Percentiles rank a stretch among this genome's conserved stretches.
phyloP scores from a whole-genome alignment of 1,139 yeast genomes.

The Diutina mesorugosa region DNA sequence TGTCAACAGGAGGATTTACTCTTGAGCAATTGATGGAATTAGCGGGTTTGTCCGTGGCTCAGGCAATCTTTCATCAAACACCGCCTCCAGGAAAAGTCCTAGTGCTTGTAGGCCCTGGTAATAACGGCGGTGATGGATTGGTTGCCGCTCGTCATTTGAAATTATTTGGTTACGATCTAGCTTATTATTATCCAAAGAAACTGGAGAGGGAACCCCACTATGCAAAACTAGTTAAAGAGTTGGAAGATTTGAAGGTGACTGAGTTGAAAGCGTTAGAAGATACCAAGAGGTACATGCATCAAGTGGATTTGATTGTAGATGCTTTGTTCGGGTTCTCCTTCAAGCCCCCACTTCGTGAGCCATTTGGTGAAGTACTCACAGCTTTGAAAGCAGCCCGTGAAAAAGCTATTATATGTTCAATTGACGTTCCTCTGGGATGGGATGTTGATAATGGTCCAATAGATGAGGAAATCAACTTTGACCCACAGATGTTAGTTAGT shows the following conservation, averaged over 20 bases:
- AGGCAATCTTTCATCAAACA: slow-evolving; percentile 56
- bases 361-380: slow-evolving; percentile 51
- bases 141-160: slow-evolving; percentile 89
- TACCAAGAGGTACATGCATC: slow-evolving; percentile 10
- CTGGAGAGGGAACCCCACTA: slow-evolving; percentile 31
- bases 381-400: slow-evolving; percentile 23
- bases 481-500: slow-evolving; percentile 62
- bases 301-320: slow-evolving; percentile 41
- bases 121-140: slow-evolving; percentile 93
- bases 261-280: slow-evolving; percentile 26
- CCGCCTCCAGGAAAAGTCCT: slow-evolving; percentile 46
- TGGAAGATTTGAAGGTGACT: slow-evolving; percentile 39
- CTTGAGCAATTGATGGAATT: slow-evolving; percentile 93
- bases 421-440: slow-evolving; percentile 96
- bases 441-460: slow-evolving; percentile 81
- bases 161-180: slow-evolving; percentile 61
- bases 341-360: slow-evolving; percentile 75
- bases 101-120: slow-evolving; percentile 87
- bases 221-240: slow-evolving; percentile 38
- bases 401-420: slow-evolving; percentile 54
- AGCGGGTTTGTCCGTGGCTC: slow-evolving; percentile 92
- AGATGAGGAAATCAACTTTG: slow-evolving; percentile 21
- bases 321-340: slow-evolving; percentile 90
- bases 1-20: slow-evolving; percentile 77
- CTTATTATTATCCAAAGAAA: slow-evolving; percentile 54